Base-by-base conservation (phyloP, 768 basidiomycete species). In the Boletus rex-veris region DNA sequence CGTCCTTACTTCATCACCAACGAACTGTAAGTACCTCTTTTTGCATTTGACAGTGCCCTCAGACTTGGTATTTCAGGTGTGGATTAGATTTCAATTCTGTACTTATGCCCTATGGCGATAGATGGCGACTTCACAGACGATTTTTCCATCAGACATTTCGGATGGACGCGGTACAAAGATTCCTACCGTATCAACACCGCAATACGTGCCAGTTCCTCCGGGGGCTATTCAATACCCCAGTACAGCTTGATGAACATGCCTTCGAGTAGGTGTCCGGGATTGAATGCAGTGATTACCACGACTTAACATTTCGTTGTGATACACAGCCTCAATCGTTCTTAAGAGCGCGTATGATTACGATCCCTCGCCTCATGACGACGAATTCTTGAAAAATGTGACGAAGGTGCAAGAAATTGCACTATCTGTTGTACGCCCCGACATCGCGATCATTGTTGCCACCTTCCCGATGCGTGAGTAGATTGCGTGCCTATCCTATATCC, bases 1-100 rank as follows among this genome's bases (percentile, higher is more conserved):
- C 75, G 81, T 15, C 81, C 81, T 7, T 49, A 43, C 15, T 26
- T 67, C 33, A 47, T 63, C n/a, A 60, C 54, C n/a, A 53, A 33
- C 7, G 51, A 57, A 2, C 14, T 58, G 57, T 66, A 18, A 28
- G 55, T 24, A 16, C 11, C 12, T 36, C 33, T 14, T 24, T 28
- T 50, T 11, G 1, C 11, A 26, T 3, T 3, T 38, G 0, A 21
- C 12, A 28, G 7, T 18, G 9, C n/a, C 11, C 42, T 19, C 9
- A 9, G 10, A 26, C 15, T 21, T 12, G n/a, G 15, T 7, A 19
- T 26, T n/a, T n/a, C 21, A 62, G 57, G 26, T 55, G 61, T 28
- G 62, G 62, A 11, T 24, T 54, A 10, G 50, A 45, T 10, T 57
- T 53, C 35, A 59, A 44, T 14, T 47, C 65, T n/a, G 58, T 60